Evolutionary conservation across 2,329 filamentous ascomycete species (phyloP).

Genomic region (Alternaria conjuncta): DNA sequence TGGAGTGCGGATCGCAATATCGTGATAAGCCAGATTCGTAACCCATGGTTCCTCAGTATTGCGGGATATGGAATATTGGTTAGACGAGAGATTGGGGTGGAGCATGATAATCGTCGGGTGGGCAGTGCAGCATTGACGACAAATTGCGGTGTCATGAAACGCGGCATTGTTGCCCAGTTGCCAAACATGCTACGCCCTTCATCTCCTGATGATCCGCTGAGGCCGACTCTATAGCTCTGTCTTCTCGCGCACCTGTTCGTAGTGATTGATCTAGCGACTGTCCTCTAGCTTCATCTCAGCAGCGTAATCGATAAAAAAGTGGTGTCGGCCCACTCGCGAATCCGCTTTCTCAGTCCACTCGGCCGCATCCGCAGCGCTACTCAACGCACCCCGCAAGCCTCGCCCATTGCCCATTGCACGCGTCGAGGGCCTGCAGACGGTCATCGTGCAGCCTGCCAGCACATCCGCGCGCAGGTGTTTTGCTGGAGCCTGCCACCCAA

Average conservation of each 20-base stretch:
- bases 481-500: conserved; percentile 19
- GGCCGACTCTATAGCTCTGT: background rate
- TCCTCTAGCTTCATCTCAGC: conserved; percentile 9
- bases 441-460: conserved; percentile 31
- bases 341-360: conserved; percentile 4
- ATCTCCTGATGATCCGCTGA: conserved; percentile 21
- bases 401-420: conserved; percentile 20
- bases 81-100: conserved; percentile 11
- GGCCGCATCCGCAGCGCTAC: conserved; percentile 25
- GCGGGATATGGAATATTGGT: background rate
- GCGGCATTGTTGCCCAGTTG: conserved; percentile 19
- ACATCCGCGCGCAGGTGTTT: conserved; percentile 14
- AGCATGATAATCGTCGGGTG: conserved; percentile 6
- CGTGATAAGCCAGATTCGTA: background rate
- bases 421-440: conserved; percentile 19
- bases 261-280: background rate
- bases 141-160: conserved; percentile 36
- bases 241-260: conserved; percentile 1
- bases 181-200: conserved; percentile 16
- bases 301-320: conserved; percentile 30
- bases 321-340: conserved; percentile 20
- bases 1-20: conserved; percentile 3
- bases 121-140: conserved; percentile 23
- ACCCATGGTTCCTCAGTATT: background rate
- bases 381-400: conserved; percentile 36